A percentile compares a stretch with the other conserved stretches of the same genome.
phyloP scores from a whole-genome alignment of 805 yeast genomes.

The Wickerhamomyces tratensis region DNA sequence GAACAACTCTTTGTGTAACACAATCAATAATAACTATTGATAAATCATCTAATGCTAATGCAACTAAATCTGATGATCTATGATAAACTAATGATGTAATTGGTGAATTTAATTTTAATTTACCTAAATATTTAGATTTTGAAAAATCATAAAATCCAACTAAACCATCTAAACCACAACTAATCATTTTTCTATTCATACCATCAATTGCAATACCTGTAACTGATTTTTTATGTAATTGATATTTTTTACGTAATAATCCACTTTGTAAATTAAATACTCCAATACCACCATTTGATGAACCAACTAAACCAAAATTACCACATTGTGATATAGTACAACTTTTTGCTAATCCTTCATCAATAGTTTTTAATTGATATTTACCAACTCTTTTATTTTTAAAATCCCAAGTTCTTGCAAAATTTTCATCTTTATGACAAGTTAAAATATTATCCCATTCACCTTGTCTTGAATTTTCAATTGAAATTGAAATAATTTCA shows the following conservation, averaged over 20 bases:
- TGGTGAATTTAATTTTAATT: slow-evolving; percentile 63
- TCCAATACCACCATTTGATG: slow-evolving; percentile 75
- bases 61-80: slow-evolving; percentile 73
- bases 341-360: slow-evolving; percentile 63
- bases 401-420: slow-evolving; percentile 89
- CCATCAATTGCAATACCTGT: slow-evolving; percentile 88
- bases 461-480: slow-evolving; percentile 66
- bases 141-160: slow-evolving; percentile 84
- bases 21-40: slow-evolving; percentile 78
- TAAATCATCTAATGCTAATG: slow-evolving; percentile 79
- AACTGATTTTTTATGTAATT: slow-evolving; percentile 66
- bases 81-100: slow-evolving; percentile 73
- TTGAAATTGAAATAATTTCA: slow-evolving; percentile 61
- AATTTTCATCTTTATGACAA: slow-evolving; percentile 72
- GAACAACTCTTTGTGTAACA: slow-evolving; percentile 69
- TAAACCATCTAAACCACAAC: slow-evolving; percentile 82
- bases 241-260: slow-evolving; percentile 57
- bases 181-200: slow-evolving; percentile 80
- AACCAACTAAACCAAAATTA: slow-evolving; percentile 88
- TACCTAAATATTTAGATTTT: slow-evolving; percentile 56
- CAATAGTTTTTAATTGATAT: slow-evolving; percentile 62
- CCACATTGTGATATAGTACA: slow-evolving; percentile 89
- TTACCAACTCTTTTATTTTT: slow-evolving; percentile 73
- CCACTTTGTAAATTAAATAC: slow-evolving; percentile 92
- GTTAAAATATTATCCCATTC: slow-evolving; percentile 94